Base-by-base conservation (phyloP, 306 rosid species). In the Malus orientalis region DNA sequence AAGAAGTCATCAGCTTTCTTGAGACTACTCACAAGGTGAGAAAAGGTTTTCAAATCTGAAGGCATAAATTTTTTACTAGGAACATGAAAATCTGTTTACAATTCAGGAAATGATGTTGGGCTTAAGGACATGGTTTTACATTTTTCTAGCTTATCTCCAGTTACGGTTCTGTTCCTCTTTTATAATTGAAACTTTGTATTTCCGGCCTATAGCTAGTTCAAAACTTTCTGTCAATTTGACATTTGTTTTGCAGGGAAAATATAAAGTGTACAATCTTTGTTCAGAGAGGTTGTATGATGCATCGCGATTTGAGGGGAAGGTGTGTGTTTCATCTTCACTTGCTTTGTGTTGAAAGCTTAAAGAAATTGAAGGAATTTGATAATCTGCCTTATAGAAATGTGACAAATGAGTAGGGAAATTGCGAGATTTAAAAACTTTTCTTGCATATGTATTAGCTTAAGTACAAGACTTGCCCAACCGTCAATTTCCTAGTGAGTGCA, bases 241-340 rank as follows among this genome's bases (percentile, higher is more conserved):
- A 30, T 78, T 70, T 59, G 66, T 32, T 66, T 30, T 76, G 81
- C 90, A 93, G 98, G 98, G 96, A 69, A 92, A 86, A 82, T 93
- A 93, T 83, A 93, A 91, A 87, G 98, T 91, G 71, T 93, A 93
- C 86, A 93, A 93, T 89, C 97, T 91, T 84, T 93, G 98, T 79
- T 85, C 98, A 55, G 98, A 93, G 96, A 92, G 97, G 83, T 86
- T 93, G 87, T 93, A 93, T 63, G 96, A 93, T 81, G 96, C 96
- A 44, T 84, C 97, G 33, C 85, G 92, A 71, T 93, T 93, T 89
- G 89, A 90, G 79, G 98, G 98, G 83, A 93, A 93, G 98, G 98
- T 93, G 55, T 70, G 76, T 23, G 75, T 78, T 69, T 76, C 51
- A 19, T 73, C 76, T 74, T 57, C 80, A 53, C 57, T 70, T 79